These are phyloP conservation scores for Saccharum officinarum DNA, from an alignment of 176 grass and related monocot species.

Conservation along the genomic window DNA sequence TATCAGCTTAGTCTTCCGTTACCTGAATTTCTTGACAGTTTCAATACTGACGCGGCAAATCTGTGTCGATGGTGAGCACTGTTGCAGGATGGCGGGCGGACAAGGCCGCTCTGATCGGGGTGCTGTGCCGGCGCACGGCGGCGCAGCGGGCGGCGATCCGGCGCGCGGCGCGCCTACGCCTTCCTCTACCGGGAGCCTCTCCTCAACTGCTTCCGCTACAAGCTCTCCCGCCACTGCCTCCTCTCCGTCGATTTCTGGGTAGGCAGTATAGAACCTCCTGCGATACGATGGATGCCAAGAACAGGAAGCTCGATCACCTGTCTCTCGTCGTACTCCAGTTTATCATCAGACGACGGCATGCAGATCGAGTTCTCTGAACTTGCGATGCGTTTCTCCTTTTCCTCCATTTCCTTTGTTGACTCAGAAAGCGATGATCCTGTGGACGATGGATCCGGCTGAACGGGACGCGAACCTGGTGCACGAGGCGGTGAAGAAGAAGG, in stretches of 20 bases:
- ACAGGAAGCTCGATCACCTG: too few species aligned
- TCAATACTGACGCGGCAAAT: background rate
- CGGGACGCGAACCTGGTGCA: conserved; percentile 78
- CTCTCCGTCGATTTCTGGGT: conserved; percentile 75
- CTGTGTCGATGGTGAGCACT: too few species aligned
- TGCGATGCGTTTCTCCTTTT: background rate
- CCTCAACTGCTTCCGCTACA: conserved; percentile 59
- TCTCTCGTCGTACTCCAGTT: too few species aligned
- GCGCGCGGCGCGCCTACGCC: conserved; percentile 56
- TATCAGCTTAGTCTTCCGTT: background rate
- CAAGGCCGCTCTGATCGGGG: conserved; percentile 53
- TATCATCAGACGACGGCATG: background rate
- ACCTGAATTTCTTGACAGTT: background rate
- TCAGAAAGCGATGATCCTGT: conserved; percentile 69
- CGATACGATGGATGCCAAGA: too few species aligned
- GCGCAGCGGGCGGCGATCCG: conserved; percentile 63
- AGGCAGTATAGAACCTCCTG: background rate
- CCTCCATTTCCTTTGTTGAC: background rate
- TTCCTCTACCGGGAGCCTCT: conserved; percentile 64
- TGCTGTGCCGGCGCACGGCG: conserved; percentile 56
- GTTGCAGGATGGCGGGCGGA: conserved; percentile 68
- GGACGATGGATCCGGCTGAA: conserved; percentile 79
- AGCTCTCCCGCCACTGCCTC: conserved; percentile 36
- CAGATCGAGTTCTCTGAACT: background rate
- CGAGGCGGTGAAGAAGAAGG: conserved; percentile 52